Evolutionary conservation across 2,329 filamentous ascomycete genomes (phyloP).

Genomic region (Neofusicoccum ribis): DNA sequence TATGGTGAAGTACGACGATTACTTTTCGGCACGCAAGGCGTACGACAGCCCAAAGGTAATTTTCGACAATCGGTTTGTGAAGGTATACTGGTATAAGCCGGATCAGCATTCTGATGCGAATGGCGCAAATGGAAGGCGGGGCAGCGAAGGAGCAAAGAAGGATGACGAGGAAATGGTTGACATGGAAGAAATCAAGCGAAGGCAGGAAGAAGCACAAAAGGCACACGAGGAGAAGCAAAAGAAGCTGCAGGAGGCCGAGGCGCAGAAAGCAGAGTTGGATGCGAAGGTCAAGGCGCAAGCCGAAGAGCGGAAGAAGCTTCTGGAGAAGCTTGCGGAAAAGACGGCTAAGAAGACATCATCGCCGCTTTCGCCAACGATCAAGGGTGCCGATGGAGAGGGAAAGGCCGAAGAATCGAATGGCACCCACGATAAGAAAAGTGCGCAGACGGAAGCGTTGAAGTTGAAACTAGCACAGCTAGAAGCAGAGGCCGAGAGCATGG

Average conservation of each 20-base stretch:
- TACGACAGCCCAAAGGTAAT: constrained; percentile 77
- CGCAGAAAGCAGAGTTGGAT: constrained; percentile 64
- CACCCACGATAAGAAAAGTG: constrained; percentile 32
- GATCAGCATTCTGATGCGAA: constrained; percentile 27
- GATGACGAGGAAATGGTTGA: constrained; percentile 60
- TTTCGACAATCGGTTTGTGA: constrained; percentile 84
- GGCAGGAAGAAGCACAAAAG: constrained; percentile 72
- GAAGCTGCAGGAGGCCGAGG: constrained; percentile 64
- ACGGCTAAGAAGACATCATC: background rate
- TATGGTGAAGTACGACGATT: constrained; percentile 67
- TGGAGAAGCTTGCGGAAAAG: constrained; percentile 54
- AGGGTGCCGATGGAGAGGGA: constrained; percentile 22
- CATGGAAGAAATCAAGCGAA: constrained; percentile 66
- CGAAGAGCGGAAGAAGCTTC: constrained; percentile 63
- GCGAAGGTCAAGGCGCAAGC: constrained; percentile 63
- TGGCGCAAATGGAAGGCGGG: constrained; percentile 12
- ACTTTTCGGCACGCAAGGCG: constrained; percentile 66
- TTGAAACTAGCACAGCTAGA: constrained; percentile 72
- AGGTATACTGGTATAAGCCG: constrained; percentile 73
- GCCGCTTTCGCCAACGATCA: constrained; percentile 15
- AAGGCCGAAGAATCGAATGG: constrained; percentile 22
- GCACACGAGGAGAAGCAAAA: constrained; percentile 64
- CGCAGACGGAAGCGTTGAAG: constrained; percentile 65
- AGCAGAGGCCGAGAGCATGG: constrained; percentile 69
- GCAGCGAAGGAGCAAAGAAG: constrained; percentile 22